phyloP scores from a whole-genome alignment of 805 yeast genomes.

The Saccharomycopsis amapae region DNA sequence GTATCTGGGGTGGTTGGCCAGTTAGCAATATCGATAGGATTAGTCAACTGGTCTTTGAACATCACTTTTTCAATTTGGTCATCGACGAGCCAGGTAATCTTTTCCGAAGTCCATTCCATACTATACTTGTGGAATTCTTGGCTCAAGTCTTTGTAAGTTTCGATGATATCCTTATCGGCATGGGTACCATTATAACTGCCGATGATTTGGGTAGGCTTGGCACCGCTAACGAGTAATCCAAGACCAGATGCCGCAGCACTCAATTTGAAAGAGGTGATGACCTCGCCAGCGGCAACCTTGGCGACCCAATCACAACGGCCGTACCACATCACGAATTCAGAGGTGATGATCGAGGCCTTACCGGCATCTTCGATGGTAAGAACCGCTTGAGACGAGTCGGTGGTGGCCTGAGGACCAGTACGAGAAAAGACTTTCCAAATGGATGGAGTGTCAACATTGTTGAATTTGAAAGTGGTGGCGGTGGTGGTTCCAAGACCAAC shows the following conservation, averaged over 20 bases:
- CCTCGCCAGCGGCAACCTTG: conserved; percentile 12
- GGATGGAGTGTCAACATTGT: not conserved
- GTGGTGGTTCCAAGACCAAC: conserved; percentile 16
- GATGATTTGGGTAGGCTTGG: conserved; percentile 7
- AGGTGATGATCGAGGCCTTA: conserved; percentile 15
- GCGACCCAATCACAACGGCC: conserved; percentile 14
- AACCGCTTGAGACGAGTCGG: not conserved
- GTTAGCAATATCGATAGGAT: conserved; percentile 18
- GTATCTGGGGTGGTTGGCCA: conserved; percentile 21
- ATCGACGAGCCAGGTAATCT: conserved; percentile 26
- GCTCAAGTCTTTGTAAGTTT: conserved; percentile 7
- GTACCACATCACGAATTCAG: conserved; percentile 14
- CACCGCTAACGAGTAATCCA: conserved; percentile 13
- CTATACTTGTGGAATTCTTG: conserved; percentile 11
- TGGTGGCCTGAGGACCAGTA: conserved; percentile 7
- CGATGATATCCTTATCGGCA: conserved; percentile 12
- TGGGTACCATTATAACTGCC: conserved; percentile 17
- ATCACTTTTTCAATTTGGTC: conserved; percentile 24
- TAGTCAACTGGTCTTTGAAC: conserved; percentile 8
- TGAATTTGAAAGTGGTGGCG: not conserved
- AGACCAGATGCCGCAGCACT: conserved; percentile 16
- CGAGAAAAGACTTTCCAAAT: conserved; percentile 8
- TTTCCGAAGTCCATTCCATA: conserved; percentile 12
- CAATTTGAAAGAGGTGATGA: conserved; percentile 15
- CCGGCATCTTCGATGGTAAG: conserved; percentile 9